These are phyloP conservation scores for Daldinia bambusicola DNA, from an alignment of 495 filamentous ascomycete genomes.

Conservation along the genomic window DNA sequence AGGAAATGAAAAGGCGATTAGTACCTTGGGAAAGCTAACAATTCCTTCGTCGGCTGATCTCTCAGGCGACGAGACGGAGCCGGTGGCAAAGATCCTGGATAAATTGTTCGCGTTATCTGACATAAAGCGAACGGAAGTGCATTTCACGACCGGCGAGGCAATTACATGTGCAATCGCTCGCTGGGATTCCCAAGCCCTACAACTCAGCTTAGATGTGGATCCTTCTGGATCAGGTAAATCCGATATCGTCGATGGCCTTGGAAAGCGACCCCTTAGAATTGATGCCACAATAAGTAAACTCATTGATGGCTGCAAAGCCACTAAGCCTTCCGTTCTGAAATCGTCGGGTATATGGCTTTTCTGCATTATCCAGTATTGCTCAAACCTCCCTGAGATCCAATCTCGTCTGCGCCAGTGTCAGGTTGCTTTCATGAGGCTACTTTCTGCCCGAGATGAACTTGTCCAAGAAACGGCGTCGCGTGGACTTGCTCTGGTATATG, in stretches of 20 bases:
- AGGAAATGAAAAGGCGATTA: slow-evolving; percentile 83
- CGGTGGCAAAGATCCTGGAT: slow-evolving; percentile 61
- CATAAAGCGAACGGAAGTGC: slow-evolving; percentile 81
- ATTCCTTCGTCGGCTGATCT: slow-evolving; percentile 57
- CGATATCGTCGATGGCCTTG: slow-evolving; percentile 45
- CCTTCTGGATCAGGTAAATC: slow-evolving; percentile 50
- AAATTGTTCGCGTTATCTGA: slow-evolving; percentile 81
- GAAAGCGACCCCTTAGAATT: slow-evolving; percentile 61
- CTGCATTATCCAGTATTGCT: slow-evolving; percentile 91
- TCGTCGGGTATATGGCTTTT: slow-evolving; percentile 93
- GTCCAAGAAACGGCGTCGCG: slow-evolving; percentile 95
- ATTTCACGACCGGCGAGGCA: slow-evolving; percentile 90
- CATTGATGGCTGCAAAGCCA: slow-evolving; percentile 76
- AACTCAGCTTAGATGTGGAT: slow-evolving; percentile 60
- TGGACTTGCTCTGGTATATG: slow-evolving; percentile 89
- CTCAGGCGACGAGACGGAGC: slow-evolving; percentile 20
- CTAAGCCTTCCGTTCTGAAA: slow-evolving; percentile 87
- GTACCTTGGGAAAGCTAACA: slow-evolving; percentile 73
- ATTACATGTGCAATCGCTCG: slow-evolving; percentile 78
- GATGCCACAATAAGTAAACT: slow-evolving; percentile 70
- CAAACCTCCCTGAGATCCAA: slow-evolving; percentile 76
- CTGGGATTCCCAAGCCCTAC: slow-evolving; percentile 73
- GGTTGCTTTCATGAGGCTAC: slow-evolving; percentile 84
- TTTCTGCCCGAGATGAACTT: slow-evolving; percentile 88
- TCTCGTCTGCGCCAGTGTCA: slow-evolving; percentile 80